phyloP scores from a whole-genome alignment of 106 monocot species.

The Posidonia australis region DNA sequence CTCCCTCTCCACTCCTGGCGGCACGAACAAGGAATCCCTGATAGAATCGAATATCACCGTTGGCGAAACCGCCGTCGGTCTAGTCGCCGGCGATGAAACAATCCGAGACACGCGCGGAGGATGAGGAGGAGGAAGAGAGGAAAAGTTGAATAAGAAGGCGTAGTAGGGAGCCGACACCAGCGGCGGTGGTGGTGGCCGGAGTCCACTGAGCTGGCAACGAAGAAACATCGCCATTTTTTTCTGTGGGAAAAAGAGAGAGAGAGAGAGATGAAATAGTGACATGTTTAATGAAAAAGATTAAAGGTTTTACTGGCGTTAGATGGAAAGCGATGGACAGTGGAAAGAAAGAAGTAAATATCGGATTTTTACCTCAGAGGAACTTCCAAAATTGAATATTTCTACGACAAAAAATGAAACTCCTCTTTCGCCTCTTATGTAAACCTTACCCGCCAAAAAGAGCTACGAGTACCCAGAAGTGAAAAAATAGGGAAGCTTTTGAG shows the following conservation, averaged over 20 bases:
- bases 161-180: neutral
- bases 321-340: neutral
- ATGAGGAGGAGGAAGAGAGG: neutral
- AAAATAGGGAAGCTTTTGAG: too few species aligned
- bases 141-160: neutral
- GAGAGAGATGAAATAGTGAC: neutral
- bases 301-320: neutral
- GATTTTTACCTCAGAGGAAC: neutral
- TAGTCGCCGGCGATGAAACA: neutral
- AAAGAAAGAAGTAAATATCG: neutral
- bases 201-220: neutral
- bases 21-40: conserved; percentile 27
- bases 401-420: neutral
- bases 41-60: neutral
- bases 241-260: neutral
- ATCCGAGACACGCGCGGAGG: neutral
- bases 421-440: neutral
- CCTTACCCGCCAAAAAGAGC: neutral
- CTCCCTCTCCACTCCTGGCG: conserved; percentile 22
- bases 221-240: neutral
- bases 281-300: neutral
- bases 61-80: neutral
- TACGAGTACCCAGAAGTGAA: neutral
- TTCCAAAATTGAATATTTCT: neutral
- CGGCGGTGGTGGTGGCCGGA: neutral